Base-by-base conservation (phyloP, 75 land plant genomes). In the Pseudotsuga menziesii region DNA sequence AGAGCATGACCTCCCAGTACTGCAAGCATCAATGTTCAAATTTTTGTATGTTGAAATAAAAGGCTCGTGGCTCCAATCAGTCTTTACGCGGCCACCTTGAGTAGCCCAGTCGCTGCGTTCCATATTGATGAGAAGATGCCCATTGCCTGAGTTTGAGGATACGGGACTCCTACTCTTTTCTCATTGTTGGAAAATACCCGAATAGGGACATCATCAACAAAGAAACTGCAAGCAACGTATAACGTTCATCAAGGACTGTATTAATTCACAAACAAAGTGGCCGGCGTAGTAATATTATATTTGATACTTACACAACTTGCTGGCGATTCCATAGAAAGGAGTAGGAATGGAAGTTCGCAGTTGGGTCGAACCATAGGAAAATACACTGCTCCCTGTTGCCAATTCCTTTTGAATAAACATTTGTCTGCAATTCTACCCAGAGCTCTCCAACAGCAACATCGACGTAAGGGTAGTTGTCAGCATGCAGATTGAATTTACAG, bases 101-200 rank as follows among this genome's bases (percentile, higher is more conserved):
- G 94, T 92, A 14, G 94, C 94, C 94, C 94, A 92, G 80, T 86
- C 88, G 72, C 94, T 19, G 90, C 94, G 75, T 92, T 89, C 86
- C 86, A 85, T 1, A 85, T 73, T 35, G 86, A 83, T 3, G 86
- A 58, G 39, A 59, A 78, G 14, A 85, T 25, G 4, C 85, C 76
- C 86, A 85, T 78, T 6, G 81, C 41, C 56, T 78, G 85, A 72
- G 36, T 64, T 63, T 56, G 27, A 2, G 86, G 86, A 36, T 39
- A 85, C 15, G 86, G 77, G 23, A 85, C 27, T n/a, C 86, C 86
- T n/a, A n/a, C n/a, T 8, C 55, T 60, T 55, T 74, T 82, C 20
- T 83, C 80, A 27, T 82, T 85, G 81, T 85, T 85, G 8, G 15
- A 27, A 56, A 82, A 83, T 3, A 83, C 80, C 4, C 86, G 63